Conservation (phyloP, 371 early-diverging fungal species). For the Rhizopus delemar region DNA sequence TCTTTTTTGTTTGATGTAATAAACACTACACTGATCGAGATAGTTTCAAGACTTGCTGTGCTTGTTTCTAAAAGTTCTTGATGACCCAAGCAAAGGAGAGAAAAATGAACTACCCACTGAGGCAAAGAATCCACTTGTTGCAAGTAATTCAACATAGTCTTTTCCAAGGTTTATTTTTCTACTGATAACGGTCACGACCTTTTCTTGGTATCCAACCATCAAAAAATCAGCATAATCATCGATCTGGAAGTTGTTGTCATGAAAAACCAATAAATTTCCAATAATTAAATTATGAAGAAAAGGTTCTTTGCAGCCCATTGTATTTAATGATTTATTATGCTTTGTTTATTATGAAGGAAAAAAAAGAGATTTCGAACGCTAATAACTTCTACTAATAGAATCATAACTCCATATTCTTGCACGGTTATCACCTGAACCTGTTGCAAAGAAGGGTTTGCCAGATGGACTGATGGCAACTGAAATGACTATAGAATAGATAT, state of each 20-base stretch:
- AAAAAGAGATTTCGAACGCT: neutral
- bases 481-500: conserved; percentile 66
- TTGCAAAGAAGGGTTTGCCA: conserved; percentile 86
- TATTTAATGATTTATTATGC: too few relatives aligned
- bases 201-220: conserved; percentile 10
- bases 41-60: conserved; percentile 11
- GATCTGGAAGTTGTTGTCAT: conserved; percentile 1
- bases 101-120: conserved; percentile 9
- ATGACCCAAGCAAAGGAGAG: conserved; percentile 16
- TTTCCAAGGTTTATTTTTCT: conserved; percentile 12
- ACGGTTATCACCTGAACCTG: conserved; percentile 93
- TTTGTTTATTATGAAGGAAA: too few relatives aligned
- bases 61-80: conserved; percentile 9
- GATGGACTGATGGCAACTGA: conserved; percentile 87
- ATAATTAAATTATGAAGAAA: too few relatives aligned
- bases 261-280: too few relatives aligned
- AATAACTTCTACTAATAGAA: conserved; percentile 15
- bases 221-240: conserved; percentile 13
- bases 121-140: conserved; percentile 15
- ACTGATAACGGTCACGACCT: conserved; percentile 3
- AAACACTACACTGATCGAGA: conserved; percentile 9
- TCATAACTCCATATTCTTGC: conserved; percentile 92
- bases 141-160: conserved; percentile 12
- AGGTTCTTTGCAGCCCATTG: too few relatives aligned
- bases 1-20: conserved; percentile 9